Evolutionary conservation across 331 rosid genomes (phyloP).

Genomic region (Pyracantha coccinea): DNA sequence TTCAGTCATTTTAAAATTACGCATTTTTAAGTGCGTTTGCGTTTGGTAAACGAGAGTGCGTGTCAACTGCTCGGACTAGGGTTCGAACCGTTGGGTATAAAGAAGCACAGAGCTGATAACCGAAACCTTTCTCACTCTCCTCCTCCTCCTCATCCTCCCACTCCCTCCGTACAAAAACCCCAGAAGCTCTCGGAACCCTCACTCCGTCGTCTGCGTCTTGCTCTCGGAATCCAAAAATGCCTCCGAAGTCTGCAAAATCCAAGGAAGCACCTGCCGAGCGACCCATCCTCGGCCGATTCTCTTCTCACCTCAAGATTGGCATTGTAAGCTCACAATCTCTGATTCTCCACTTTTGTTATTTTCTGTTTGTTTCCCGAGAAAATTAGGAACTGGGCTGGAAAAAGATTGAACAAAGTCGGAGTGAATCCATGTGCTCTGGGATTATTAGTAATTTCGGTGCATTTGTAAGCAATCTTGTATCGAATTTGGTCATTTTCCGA

Average conservation of each 20-base stretch:
- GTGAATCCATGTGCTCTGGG: background rate
- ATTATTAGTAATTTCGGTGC: background rate
- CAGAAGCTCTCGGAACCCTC: background rate
- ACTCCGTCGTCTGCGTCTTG: background rate
- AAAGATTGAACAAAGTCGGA: background rate
- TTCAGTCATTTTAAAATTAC: too few species aligned
- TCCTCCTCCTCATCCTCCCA: background rate
- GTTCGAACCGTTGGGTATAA: conserved; percentile 4
- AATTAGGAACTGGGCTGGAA: background rate
- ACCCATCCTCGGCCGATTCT: conserved; percentile 77
- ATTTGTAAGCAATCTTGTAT: background rate
- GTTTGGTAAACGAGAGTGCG: too few species aligned
- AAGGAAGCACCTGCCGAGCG: conserved; percentile 88
- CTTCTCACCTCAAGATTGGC: conserved; percentile 96
- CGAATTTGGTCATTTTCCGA: background rate
- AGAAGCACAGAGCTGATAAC: background rate
- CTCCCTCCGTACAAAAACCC: conserved; percentile 6
- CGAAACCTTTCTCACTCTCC: background rate
- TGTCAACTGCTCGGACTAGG: conserved; percentile 2
- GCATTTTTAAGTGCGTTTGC: too few species aligned
- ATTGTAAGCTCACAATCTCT: conserved; percentile 34
- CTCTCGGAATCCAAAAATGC: conserved; percentile 35
- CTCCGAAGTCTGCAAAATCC: conserved; percentile 80
- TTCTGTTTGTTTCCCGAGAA: background rate
- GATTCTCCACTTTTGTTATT: background rate